Evolutionary conservation across 169 alveolate genomes (phyloP).

Genomic region (Pseudocohnilembus persalinus): DNA sequence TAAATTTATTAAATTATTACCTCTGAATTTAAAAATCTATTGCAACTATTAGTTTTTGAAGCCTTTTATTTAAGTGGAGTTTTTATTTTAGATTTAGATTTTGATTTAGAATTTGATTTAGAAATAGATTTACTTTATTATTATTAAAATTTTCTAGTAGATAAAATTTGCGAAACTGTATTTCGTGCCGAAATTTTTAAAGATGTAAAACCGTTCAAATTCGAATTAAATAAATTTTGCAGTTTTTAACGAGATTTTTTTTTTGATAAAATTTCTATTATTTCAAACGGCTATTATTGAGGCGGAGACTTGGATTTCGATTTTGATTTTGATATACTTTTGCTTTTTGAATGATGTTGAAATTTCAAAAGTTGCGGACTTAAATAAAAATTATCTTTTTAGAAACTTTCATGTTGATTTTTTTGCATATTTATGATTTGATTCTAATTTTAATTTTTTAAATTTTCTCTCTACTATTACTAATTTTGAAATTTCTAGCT

Average conservation of each 20-base stretch:
- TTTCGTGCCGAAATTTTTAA: background rate
- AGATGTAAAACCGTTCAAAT: background rate
- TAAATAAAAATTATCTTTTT: too few species aligned
- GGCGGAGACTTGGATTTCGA: background rate
- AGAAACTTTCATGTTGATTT: background rate
- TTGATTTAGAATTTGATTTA: too few species aligned
- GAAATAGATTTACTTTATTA: too few species aligned
- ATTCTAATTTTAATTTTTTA: too few species aligned
- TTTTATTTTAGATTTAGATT: background rate
- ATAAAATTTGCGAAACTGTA: background rate
- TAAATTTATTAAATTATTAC: background rate
- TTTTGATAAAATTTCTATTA: background rate
- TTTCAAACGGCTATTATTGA: background rate
- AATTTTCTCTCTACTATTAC: background rate
- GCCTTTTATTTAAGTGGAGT: background rate
- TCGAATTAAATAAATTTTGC: too few species aligned
- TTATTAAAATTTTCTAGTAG: too few species aligned
- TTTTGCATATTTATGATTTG: background rate
- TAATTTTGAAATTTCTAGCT: too few species aligned
- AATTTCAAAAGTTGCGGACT: background rate
- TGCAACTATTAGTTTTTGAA: background rate
- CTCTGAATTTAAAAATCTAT: background rate
- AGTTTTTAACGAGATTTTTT: background rate
- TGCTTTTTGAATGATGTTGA: background rate
- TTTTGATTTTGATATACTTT: background rate